Evolutionary conservation across 305 asterid species (phyloP).

Genomic region (Euphrasia arctica): DNA sequence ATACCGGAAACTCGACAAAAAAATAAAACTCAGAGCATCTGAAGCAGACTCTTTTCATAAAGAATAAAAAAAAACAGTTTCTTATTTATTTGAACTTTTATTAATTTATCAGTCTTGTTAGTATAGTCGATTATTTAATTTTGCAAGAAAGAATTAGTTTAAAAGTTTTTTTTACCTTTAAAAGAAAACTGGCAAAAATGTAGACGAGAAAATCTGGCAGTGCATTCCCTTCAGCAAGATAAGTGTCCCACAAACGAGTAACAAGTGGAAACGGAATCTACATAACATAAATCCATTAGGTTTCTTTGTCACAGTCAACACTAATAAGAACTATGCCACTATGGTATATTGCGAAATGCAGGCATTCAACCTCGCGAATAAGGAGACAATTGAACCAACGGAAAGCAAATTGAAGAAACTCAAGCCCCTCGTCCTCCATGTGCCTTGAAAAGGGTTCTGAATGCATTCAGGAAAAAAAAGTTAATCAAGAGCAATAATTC

Average conservation of each 20-base stretch:
- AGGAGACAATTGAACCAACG: constrained; percentile 99
- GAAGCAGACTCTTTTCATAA: too few species aligned
- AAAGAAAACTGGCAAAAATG: constrained; percentile 31
- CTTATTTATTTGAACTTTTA: too few species aligned
- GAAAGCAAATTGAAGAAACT: constrained; percentile 96
- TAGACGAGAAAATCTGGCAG: not conserved
- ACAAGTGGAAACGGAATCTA: constrained; percentile 87
- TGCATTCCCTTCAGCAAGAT: constrained; percentile 90
- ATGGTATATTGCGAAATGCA: constrained; percentile 1
- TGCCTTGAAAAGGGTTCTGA: constrained; percentile 82
- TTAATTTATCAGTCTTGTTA: not conserved
- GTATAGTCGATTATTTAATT: too few species aligned
- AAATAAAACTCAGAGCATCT: too few species aligned
- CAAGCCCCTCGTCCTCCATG: constrained; percentile 97
- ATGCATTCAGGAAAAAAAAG: constrained; percentile 26
- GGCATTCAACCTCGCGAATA: constrained; percentile 78
- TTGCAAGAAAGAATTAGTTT: not conserved
- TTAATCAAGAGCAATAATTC: constrained; percentile 9
- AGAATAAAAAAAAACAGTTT: too few species aligned
- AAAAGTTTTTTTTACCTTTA: constrained; percentile 52
- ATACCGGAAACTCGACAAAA: too few species aligned
- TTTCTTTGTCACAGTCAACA: not conserved
- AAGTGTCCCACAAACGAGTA: constrained; percentile 94
- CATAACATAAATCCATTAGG: constrained; percentile 1
- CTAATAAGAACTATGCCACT: not conserved